A percentile compares a stretch with the other conserved stretches of the same genome.
Conservation (phyloP, 441 rosid species). For the Gossypium trilobum region DNA sequence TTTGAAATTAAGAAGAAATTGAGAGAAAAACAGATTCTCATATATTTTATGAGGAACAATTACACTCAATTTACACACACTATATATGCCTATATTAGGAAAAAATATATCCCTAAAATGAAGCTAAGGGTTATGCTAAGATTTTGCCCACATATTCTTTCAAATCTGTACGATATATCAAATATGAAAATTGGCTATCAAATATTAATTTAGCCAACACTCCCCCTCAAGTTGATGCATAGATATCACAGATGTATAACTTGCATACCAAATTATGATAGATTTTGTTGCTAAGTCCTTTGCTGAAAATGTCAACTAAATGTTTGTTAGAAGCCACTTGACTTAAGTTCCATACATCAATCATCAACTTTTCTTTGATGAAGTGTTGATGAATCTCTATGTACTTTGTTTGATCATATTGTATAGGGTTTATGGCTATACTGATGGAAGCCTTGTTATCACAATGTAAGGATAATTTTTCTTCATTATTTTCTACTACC, state of each 20-base stretch:
- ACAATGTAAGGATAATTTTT: background rate
- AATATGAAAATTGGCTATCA: background rate
- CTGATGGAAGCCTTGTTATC: background rate
- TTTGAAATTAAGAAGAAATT: background rate
- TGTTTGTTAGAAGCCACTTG: background rate
- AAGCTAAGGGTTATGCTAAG: background rate
- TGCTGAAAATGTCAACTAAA: background rate
- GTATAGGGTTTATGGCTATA: background rate
- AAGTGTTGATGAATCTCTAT: background rate
- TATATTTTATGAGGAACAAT: background rate
- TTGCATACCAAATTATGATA: background rate
- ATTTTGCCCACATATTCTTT: background rate
- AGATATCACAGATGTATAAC: background rate
- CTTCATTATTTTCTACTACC: background rate
- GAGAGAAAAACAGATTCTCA: background rate
- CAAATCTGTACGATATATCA: background rate
- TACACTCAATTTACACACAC: background rate
- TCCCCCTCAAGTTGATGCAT: background rate
- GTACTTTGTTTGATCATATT: background rate
- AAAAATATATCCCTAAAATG: background rate
- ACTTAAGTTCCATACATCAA: background rate
- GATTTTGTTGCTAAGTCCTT: background rate
- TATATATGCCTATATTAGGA: background rate
- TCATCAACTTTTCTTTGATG: background rate
- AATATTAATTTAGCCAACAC: background rate